Conservation (phyloP, 176 grass and related monocot genomes). For the Oryza brachyantha region DNA sequence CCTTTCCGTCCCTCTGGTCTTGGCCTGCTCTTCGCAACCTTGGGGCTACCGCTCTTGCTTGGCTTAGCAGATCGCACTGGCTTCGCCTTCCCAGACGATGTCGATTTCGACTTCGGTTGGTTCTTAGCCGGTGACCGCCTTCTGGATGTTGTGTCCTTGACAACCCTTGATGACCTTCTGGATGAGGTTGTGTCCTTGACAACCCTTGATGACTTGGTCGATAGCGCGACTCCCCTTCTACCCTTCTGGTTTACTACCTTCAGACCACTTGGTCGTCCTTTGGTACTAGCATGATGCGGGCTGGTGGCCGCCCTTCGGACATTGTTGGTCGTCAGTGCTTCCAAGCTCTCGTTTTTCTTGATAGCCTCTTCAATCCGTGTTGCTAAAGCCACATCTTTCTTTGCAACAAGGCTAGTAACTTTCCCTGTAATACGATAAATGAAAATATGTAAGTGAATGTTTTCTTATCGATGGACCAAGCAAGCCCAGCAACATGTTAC, state of each 20-base stretch:
- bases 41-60: constrained; percentile 5
- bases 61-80: constrained; percentile 17
- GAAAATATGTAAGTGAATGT: not conserved
- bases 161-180: constrained; percentile 48
- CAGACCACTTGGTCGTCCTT: constrained; percentile 42
- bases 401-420: constrained; percentile 89
- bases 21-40: constrained; percentile 39
- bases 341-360: constrained; percentile 95
- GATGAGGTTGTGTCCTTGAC: constrained; percentile 45
- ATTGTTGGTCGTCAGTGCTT: constrained; percentile 57
- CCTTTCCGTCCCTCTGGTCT: constrained; percentile 38
- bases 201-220: constrained; percentile 44
- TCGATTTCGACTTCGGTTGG: not conserved
- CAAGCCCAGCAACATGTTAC: not conserved
- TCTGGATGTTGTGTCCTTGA: constrained; percentile 38
- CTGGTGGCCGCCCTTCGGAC: constrained; percentile 48
- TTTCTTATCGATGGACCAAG: not conserved
- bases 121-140: constrained; percentile 26
- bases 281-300: constrained; percentile 27
- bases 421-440: constrained; percentile 53
- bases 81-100: constrained; percentile 26
- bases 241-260: constrained; percentile 50
- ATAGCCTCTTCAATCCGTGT: constrained; percentile 83
- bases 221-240: constrained; percentile 45
- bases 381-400: constrained; percentile 85